Conservation (phyloP, 2,329 filamentous ascomycete genomes). For the Cladosporium colombiae region DNA sequence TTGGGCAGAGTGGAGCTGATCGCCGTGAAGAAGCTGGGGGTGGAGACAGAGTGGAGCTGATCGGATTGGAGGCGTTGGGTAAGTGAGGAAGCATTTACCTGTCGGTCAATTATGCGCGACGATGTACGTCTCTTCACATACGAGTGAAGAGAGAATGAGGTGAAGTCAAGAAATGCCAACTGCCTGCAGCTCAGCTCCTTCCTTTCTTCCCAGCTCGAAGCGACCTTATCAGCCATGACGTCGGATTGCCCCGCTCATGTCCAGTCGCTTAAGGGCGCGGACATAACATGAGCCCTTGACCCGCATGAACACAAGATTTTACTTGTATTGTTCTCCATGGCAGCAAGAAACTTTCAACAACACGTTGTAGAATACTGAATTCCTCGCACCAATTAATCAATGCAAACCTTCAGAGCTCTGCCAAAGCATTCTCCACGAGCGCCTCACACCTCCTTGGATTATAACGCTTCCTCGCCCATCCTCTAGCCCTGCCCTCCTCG, state of each 20-base stretch:
- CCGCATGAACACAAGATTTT: no score
- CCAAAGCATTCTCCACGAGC: constrained; percentile 34
- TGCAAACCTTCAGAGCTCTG: constrained; percentile 29
- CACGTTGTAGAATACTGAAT: background rate
- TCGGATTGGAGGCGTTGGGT: background rate
- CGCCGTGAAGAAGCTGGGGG: constrained; percentile 12
- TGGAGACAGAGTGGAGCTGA: background rate
- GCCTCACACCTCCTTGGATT: constrained; percentile 29
- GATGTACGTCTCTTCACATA: background rate
- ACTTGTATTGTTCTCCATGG: no score
- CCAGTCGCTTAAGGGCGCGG: background rate
- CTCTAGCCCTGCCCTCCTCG: constrained; percentile 31
- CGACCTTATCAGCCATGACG: background rate
- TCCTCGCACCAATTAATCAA: background rate
- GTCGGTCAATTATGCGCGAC: background rate
- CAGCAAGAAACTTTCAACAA: background rate
- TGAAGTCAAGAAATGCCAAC: background rate
- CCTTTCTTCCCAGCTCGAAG: background rate
- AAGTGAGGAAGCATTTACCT: background rate
- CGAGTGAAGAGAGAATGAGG: background rate
- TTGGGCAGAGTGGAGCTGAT: constrained; percentile 12
- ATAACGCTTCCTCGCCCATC: constrained; percentile 34
- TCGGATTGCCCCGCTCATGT: background rate
- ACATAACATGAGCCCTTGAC: background rate
- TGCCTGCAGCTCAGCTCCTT: background rate